Conservation (phyloP, 2,329 filamentous ascomycete species). For the Ophiostoma ulmi region DNA sequence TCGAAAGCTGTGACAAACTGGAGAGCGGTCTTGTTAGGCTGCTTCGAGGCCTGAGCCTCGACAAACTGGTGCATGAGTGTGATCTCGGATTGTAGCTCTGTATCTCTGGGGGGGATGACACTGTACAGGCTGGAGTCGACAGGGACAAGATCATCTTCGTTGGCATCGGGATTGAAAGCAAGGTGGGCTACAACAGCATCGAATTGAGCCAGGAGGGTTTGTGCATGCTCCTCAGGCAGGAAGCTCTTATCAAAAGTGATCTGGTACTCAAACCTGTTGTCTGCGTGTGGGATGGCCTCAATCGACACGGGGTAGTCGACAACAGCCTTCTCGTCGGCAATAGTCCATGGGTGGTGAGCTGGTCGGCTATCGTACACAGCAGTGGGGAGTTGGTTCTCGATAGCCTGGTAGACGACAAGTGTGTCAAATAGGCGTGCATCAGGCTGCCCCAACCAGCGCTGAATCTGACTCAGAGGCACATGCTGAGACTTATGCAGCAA, state of each 20-base stretch:
- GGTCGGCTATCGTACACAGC: not conserved
- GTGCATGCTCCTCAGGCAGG: constrained; percentile 64
- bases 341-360: constrained; percentile 48
- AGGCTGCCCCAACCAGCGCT: constrained; percentile 61
- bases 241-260: constrained; percentile 61
- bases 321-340: constrained; percentile 60
- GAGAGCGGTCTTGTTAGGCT: constrained; percentile 61
- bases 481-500: constrained; percentile 65
- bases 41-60: constrained; percentile 52
- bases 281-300: constrained; percentile 59
- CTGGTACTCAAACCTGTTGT: constrained; percentile 52
- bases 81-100: constrained; percentile 53
- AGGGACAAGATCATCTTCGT: constrained; percentile 38
- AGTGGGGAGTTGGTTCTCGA: constrained; percentile 28
- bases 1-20: constrained; percentile 64
- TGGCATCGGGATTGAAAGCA: constrained; percentile 44
- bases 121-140: constrained; percentile 50
- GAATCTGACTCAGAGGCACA: constrained; percentile 64
- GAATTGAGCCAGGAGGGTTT: constrained; percentile 64
- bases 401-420: constrained; percentile 75
- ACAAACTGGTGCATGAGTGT: constrained; percentile 72
- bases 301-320: constrained; percentile 77
- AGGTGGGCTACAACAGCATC: constrained; percentile 60
- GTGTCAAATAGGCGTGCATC: constrained; percentile 73
- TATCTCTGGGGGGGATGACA: constrained; percentile 56